Percentiles rank a stretch among this genome's conserved stretches.
Evolutionary conservation across 2,329 filamentous ascomycete species (phyloP).

Genomic region (Venturia asperata): DNA sequence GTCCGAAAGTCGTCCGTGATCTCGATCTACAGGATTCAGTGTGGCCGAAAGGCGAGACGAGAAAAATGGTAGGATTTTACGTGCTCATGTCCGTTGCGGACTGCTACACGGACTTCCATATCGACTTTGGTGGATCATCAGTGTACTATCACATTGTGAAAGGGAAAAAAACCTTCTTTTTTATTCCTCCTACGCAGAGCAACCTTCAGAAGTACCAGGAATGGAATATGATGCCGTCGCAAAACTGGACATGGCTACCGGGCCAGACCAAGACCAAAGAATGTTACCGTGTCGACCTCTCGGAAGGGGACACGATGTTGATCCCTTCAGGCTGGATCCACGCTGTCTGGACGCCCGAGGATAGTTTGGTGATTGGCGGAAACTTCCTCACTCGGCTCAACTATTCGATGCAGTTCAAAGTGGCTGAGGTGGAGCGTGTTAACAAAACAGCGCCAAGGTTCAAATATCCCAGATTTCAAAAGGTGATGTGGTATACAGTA

Average conservation of each 20-base stretch:
- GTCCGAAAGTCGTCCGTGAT: constrained; percentile 59
- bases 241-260: constrained; percentile 59
- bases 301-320: constrained; percentile 61
- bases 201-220: constrained; percentile 64
- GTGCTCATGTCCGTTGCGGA: constrained; percentile 65
- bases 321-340: constrained; percentile 68
- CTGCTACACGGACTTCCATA: constrained; percentile 65
- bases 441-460: constrained; percentile 61
- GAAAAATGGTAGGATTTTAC: constrained; percentile 58
- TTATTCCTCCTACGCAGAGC: constrained; percentile 61
- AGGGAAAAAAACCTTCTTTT: constrained; percentile 64
- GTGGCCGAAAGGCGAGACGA: constrained; percentile 49
- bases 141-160: constrained; percentile 65
- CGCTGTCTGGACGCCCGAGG: constrained; percentile 62
- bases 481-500: constrained; percentile 62
- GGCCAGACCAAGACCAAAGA: constrained; percentile 59
- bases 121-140: constrained; percentile 64
- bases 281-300: constrained; percentile 59
- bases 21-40: constrained; percentile 51
- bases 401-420: constrained; percentile 59
- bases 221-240: constrained; percentile 60
- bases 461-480: constrained; percentile 61
- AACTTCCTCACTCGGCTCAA: constrained; percentile 61
- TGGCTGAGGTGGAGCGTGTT: constrained; percentile 59
- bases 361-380: constrained; percentile 63